Base-by-base conservation (phyloP, 2,329 filamentous ascomycete genomes). In the Lachnellula arida region DNA sequence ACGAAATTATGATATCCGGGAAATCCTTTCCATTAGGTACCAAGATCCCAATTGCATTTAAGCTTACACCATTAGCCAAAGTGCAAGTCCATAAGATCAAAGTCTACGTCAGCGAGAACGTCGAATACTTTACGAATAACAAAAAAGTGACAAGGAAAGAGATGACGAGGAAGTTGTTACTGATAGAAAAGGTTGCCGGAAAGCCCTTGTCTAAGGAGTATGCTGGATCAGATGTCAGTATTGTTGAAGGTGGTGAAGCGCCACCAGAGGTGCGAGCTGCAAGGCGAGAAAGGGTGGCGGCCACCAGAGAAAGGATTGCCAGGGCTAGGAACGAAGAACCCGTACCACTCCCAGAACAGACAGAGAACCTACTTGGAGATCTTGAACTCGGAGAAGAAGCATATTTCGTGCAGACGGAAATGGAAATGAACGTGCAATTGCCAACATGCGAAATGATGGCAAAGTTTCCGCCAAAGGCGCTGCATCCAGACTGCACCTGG, bases 1-100 rank as follows among this genome's bases (percentile, higher is more conserved):
- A 90, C 67, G 86, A 90, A 64, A 89, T 89, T 62, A 85, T 90
- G 61, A 89, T 89, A 32, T 89, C 86, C 4, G 87, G 87, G 34
- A 89, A 89, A 76, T 88, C 86, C 0, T 90, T 90, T 63, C 86
- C 87, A 0, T 71, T 89, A 5, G 87, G 87, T 9, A 80, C 84
- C 2, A 84, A 86, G 61, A 84, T 90, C 6, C 87, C 87, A 0
- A 88, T 90, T 56, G 86, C 86, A 2, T 89, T 90, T 76, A 89
- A 89, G 67, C 75, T 90, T 51, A 89, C 86, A 1, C 87, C 87
- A 0, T 70, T 89, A 51, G 86, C 86, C 5, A 89, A 90, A 70
- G 86, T 89, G 7, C 84, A 88, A 68, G 87, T 86, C 63, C 87
- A 89, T 66, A 78, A 86, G 43, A 87, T 90, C 70, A 89, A 88